Base-by-base conservation (phyloP, 2,329 filamentous ascomycete species). In the Hyphodiscus sp. region DNA sequence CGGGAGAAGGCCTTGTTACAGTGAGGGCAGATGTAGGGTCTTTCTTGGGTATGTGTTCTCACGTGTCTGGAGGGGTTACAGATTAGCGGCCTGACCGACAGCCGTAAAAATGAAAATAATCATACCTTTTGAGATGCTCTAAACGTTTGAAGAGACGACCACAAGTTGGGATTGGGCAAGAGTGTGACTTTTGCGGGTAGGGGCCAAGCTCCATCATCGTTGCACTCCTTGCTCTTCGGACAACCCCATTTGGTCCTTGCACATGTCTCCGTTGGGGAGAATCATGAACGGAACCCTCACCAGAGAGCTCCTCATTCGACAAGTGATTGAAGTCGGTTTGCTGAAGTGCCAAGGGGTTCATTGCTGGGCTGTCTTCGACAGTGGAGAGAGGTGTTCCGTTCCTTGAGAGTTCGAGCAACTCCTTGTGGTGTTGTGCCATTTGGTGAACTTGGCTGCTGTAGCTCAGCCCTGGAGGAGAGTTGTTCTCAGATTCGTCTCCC, bases 1-100 rank as follows among this genome's bases (percentile, higher is more conserved):
- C 94, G 82, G 56, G 94, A 97, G 73, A 99, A 99, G 62, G 92
- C 92, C 79, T 97, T 97, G 80, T 89, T 96, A 83, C 94, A 99
- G 73, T 95, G 86, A 64, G 89, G 88, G 82, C 94, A 99, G 69
- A 95, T 86, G 74, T 99, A 99, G 65, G 94, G 94, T 75, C 92
- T 89, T 79, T 99, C 94, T 79, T 99, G 94, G 53, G 94, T 99
- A 79, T 99, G 94, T 68, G 94, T 99, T 75, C 94, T 89, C 72
- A 99, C 94, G 76, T 99, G 94, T 80, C 91, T 95, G 81, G 65
- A 69, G 71, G 73, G 56, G 69, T 65, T 67, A 68, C 61, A 62
- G 66, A 74, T 76, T 67, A 76, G 77, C 75, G 75, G 73, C 70
- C 75, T 75, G 63, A 62, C 54, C 53, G 49, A 61, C 55, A 64